A percentile compares a stretch with the other conserved stretches of the same genome.
Evolutionary conservation across 2,329 filamentous ascomycete genomes (phyloP).

Genomic region (Rutstroemia sp.): DNA sequence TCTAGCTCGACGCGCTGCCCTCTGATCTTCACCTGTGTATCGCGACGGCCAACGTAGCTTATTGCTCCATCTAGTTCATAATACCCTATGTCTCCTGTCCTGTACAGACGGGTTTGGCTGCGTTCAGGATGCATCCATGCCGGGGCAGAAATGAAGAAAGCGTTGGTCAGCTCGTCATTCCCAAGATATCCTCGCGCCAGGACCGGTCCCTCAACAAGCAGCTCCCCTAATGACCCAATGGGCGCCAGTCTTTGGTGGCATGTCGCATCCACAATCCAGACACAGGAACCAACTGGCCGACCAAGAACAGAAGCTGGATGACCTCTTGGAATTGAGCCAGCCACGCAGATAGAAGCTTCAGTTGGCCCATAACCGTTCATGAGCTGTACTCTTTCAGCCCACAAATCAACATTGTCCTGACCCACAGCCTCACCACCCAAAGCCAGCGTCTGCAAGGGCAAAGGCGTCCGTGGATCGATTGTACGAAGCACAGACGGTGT

Average conservation of each 20-base stretch:
- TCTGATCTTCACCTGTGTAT: constrained; percentile 57
- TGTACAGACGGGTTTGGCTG: constrained; percentile 42
- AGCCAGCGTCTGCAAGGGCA: constrained; percentile 17
- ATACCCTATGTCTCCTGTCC: constrained; percentile 51
- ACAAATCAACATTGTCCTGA: constrained; percentile 30
- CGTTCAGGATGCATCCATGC: constrained; percentile 37
- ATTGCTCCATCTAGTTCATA: constrained; percentile 41
- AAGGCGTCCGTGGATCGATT: constrained; percentile 14
- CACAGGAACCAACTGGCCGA: neutral
- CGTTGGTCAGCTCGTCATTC: constrained; percentile 47
- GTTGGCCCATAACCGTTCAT: constrained; percentile 31
- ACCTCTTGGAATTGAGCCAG: constrained; percentile 4
- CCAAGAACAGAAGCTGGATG: neutral
- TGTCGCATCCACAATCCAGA: constrained; percentile 32
- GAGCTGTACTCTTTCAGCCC: constrained; percentile 31
- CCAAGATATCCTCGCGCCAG: constrained; percentile 56
- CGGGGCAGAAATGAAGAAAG: constrained; percentile 47
- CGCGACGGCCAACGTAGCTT: constrained; percentile 52
- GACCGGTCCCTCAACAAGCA: constrained; percentile 39
- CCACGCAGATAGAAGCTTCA: constrained; percentile 9
- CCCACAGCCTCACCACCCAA: constrained; percentile 29
- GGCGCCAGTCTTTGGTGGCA: constrained; percentile 16
- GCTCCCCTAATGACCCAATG: constrained; percentile 21
- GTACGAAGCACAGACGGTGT: constrained; percentile 24
- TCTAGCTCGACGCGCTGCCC: constrained; percentile 57